Evolutionary conservation across 441 rosid genomes (phyloP), one percentile per base, ranked within the genome.

Genomic region (Sinapis alba): DNA sequence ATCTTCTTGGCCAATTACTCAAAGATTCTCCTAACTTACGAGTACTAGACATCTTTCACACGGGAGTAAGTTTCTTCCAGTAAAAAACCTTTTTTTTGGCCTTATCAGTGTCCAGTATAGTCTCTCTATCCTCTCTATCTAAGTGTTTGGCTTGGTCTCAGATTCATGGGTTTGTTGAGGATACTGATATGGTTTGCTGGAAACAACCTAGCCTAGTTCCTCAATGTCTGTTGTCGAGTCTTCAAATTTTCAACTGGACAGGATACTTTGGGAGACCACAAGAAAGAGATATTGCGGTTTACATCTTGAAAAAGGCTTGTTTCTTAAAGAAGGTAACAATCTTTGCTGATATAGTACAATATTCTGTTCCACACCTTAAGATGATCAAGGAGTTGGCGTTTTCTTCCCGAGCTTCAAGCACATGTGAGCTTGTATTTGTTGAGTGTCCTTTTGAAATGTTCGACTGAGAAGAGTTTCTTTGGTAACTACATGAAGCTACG

Each of bases 51-150:
- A 0, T 56, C 18, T 56, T 0, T 23, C 32, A 54, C 24, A 53
- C 3, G 8, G 30, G 15, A 21, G 60, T 56, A 56, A 56, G 60
- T 56, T 56, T 56, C 60, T 56, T 54, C 53, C 7, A 20, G 12
- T 53, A 10, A 51, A 19, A 7, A 19, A 53, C 6, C 3, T 4
- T 20, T 19, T 19, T 10, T 2, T 47, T 47, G 8, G 36, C 10
- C 13, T 34, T 9, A 34, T 34, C 13, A 34, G 0, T 43, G 50
- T 43, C 16, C 51, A 43, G 51, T 43, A n/a, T 47, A 2, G 54
- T 47, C 54, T 47, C 54, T 47, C 54, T 47, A 47, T 47, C 54
- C 54, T 47, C 54, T 47, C 54, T 47, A 47, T 47, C 54, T 47
- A 47, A 47, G 54, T 47, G 10, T 6, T 47, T 47, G 4, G 21